A percentile compares a stretch with the other conserved stretches of the same genome.
Evolutionary conservation across 148 eudicot genomes (phyloP).

Genomic region (Vaccinium myrtillus): DNA sequence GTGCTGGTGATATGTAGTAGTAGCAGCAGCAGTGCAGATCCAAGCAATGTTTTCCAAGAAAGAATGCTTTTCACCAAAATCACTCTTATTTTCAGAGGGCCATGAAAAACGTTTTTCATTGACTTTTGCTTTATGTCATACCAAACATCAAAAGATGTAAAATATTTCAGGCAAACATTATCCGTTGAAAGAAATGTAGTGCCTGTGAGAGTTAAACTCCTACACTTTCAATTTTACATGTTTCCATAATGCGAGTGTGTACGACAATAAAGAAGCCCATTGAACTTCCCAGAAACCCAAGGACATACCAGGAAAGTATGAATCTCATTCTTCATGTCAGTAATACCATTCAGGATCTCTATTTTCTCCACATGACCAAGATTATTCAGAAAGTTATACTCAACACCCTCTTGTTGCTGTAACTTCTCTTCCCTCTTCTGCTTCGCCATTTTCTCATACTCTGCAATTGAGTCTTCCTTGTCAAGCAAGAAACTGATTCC

Average conservation of each 20-base stretch:
- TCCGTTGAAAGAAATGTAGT: background rate
- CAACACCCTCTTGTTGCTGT: conserved; percentile 71
- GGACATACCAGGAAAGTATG: conserved; percentile 65
- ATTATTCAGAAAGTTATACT: conserved; percentile 59
- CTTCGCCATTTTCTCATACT: conserved; percentile 82
- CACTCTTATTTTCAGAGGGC: background rate
- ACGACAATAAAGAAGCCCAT: background rate
- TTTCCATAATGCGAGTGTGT: background rate
- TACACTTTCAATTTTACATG: background rate
- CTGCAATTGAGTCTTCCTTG: conserved; percentile 82
- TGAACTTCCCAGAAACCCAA: background rate
- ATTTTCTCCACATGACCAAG: conserved; percentile 90
- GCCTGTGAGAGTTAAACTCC: background rate
- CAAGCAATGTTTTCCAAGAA: background rate
- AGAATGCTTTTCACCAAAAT: background rate
- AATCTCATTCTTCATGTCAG: conserved; percentile 89
- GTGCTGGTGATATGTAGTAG: background rate
- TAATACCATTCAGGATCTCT: conserved; percentile 79
- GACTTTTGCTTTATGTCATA: background rate
- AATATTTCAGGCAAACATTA: background rate
- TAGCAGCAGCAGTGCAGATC: background rate
- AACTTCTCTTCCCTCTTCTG: conserved; percentile 80
- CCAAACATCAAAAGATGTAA: background rate
- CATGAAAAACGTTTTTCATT: background rate
- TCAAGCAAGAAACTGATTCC: conserved; percentile 64